Evolutionary conservation across 2,329 filamentous ascomycete genomes (phyloP), one percentile per base, ranked within the genome.

Genomic region (Tolypocladium endophyticum): DNA sequence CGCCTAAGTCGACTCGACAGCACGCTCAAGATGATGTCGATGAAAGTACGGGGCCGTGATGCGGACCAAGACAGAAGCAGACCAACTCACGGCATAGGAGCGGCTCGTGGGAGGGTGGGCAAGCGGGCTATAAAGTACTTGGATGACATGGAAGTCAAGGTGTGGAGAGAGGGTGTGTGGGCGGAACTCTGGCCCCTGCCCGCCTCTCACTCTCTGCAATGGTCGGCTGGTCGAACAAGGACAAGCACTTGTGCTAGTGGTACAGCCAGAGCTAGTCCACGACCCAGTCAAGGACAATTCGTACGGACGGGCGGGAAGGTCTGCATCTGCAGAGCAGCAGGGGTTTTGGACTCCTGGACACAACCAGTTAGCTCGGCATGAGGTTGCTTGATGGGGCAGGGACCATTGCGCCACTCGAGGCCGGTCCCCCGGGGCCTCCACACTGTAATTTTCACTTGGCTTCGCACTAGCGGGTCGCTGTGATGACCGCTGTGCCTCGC

Each of bases 121-220:
- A 61, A 53, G 60, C 58, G 60, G 67, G 61, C 58, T 64, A 71
- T 72, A 71, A 71, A 68, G 65, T 68, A 65, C 59, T 64, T 50
- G 59, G 39, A 39, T 50, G 55, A 4, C 41, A 64, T 61, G 56
- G 60, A 33, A 23, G 14, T 56, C 30, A 12, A 35, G 18, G n/a
- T 12, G 50, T 23, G 20, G 25, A 6, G 28, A 53, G 45, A 23
- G 28, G n/a, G n/a, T 25, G 28, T 45, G 47, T 39, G 56, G 56
- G 47, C 45, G n/a, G 45, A 16, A 52, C 45, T 25, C 28, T 35
- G 16, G 8, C 50, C 50, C 50, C 33, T 35, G 50, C 23, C 50
- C 28, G 20, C 30, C 36, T 36, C 28, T 55, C 43, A 4, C 43
- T 2, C 33, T 41, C 33, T 43, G 14, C 43, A 28, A 38, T 16